Conservation (phyloP, 768 basidiomycete genomes). For the Mycena filopes region DNA sequence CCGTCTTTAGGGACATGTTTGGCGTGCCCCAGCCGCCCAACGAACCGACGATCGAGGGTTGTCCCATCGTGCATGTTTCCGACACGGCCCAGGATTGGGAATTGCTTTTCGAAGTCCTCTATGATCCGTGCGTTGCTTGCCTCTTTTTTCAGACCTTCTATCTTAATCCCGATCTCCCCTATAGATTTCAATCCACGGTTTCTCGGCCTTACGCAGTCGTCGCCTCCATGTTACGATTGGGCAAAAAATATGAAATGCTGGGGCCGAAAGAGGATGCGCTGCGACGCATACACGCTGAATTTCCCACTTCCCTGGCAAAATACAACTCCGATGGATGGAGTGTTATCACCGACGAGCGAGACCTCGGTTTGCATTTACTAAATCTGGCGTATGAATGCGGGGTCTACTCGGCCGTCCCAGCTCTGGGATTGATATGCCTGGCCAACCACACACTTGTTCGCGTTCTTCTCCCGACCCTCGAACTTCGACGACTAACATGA, state of each 20-base stretch:
- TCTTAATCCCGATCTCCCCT: background rate
- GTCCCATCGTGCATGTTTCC: too few relatives aligned
- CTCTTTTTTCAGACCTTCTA: background rate
- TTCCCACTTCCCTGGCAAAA: background rate
- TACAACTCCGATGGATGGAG: background rate
- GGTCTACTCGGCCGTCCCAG: slow-evolving; percentile 7
- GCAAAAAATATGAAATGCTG: slow-evolving; percentile 20
- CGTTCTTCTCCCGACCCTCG: background rate
- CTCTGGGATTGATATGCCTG: background rate
- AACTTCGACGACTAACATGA: background rate
- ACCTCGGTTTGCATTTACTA: background rate
- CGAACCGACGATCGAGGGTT: slow-evolving; percentile 29
- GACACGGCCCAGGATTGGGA: too few relatives aligned
- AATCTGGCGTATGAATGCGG: slow-evolving; percentile 11
- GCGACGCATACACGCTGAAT: slow-evolving; percentile 3
- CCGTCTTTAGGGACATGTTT: slow-evolving; percentile 60
- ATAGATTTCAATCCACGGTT: background rate
- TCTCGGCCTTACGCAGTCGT: slow-evolving; percentile 6
- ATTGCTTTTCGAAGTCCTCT: too few relatives aligned
- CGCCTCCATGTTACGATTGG: slow-evolving; percentile 14
- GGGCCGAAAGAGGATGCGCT: slow-evolving; percentile 6
- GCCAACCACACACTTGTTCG: background rate
- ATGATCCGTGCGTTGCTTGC: slow-evolving; percentile 2
- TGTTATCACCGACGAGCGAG: background rate
- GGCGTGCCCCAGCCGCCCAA: slow-evolving; percentile 50